Base-by-base conservation (phyloP, 208 protist species). In the Trypanosoma conorhini region DNA sequence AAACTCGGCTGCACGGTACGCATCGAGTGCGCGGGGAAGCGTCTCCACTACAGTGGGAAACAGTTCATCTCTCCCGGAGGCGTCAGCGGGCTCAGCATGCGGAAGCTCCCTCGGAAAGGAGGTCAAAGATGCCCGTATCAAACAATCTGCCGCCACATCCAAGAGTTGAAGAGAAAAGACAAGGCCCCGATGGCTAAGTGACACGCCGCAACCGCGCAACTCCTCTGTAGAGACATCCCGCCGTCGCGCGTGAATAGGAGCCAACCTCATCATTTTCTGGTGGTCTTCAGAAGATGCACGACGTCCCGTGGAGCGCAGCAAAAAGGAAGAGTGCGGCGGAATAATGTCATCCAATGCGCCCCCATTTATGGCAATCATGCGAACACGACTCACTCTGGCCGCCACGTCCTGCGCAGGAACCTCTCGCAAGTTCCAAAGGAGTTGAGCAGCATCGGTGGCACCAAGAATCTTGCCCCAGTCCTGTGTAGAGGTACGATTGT, bases 91-190 rank as follows among this genome's bases (percentile, higher is more conserved):
- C 56, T 94, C 86, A 22, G 13, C 46, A 13, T 76, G 79, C 56
- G 91, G 64, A 24, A 85, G 72, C 24, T 0, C 22, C 19, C 74
- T 51, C 12, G 89, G 55, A 51, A 84, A 24, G 5, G 83, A 65
- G 35, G 86, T 62, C 38, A 92, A 76, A 13, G 82, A 77, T 12
- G 86, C 85, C 22, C 76, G 74, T 33, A 89, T 85, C n/a, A 92
- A 62, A 28, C 84, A 94, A 51, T 84, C 64, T 0, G 82, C 79
- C 3, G 79, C 76, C 33, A 77, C 58, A 54, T 82, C 70, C 62
- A 94, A 46, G 28, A 94, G 84, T 64, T 92, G 86, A n/a, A 79
- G 55, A 21, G 81, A 74, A 65, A 92, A 94, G n/a, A 94, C 89
- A 10, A 94, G 77, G 22, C 82, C 84, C 13, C 86, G 84, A 72